These are phyloP conservation scores for Penicillium rolfsii DNA, from an alignment of 2,329 filamentous ascomycete species.

Conservation along the genomic window DNA sequence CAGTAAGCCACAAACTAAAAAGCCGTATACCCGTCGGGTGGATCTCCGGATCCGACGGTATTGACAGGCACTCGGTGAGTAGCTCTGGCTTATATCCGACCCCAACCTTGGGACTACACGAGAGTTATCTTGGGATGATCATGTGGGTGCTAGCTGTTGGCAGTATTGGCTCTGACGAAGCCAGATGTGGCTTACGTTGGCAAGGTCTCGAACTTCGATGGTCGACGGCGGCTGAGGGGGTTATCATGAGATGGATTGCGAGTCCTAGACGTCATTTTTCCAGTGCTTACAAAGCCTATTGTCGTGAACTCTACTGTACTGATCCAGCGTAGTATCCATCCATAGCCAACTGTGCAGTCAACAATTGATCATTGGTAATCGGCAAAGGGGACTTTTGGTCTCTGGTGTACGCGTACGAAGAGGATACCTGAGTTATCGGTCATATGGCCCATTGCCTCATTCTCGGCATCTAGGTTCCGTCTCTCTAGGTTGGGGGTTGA, in stretches of 20 bases:
- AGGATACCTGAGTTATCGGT: background rate
- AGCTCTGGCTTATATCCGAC: background rate
- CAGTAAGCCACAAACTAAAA: slow-evolving; percentile 1
- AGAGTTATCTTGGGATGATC: background rate
- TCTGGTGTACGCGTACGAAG: background rate
- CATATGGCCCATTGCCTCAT: background rate
- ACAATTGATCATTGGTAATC: background rate
- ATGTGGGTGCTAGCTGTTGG: background rate
- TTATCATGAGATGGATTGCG: background rate
- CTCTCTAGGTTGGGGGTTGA: background rate
- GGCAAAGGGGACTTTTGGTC: background rate
- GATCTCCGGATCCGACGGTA: background rate
- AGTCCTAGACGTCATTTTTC: background rate
- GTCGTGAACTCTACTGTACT: background rate
- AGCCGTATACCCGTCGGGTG: slow-evolving; percentile 1
- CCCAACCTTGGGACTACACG: background rate
- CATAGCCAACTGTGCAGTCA: background rate
- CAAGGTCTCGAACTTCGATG: background rate
- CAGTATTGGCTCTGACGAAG: background rate
- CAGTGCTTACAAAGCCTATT: background rate
- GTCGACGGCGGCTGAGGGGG: background rate
- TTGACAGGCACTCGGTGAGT: background rate
- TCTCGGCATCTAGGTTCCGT: background rate
- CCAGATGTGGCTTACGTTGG: background rate
- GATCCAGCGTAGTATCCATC: background rate